Percentiles rank a stretch among this genome's conserved stretches.
Evolutionary conservation across 2,329 filamentous ascomycete species (phyloP).

Genomic region (Pseudogymnoascus sp.): DNA sequence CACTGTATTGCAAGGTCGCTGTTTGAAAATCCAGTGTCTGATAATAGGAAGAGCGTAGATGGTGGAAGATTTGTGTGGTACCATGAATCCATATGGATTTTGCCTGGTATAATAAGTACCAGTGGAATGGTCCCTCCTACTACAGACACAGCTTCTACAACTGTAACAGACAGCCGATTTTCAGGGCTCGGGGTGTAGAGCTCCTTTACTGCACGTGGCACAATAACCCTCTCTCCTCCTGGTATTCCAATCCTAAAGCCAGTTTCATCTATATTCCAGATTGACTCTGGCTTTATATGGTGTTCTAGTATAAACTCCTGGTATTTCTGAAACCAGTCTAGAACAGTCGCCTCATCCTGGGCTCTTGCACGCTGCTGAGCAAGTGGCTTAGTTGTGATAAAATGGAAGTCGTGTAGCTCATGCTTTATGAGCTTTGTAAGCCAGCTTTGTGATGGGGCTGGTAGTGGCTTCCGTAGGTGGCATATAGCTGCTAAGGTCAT

Average conservation of each 20-base stretch:
- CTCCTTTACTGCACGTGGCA: background rate
- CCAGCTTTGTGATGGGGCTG: background rate
- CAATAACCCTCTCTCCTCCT: background rate
- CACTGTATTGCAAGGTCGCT: background rate
- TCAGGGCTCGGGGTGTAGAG: background rate
- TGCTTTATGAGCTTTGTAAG: background rate
- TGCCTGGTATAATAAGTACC: background rate
- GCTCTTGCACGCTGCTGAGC: background rate
- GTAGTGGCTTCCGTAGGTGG: background rate
- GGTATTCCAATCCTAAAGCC: background rate
- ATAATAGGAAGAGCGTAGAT: background rate
- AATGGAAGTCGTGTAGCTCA: background rate
- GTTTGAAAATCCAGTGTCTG: background rate
- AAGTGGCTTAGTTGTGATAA: conserved; percentile 3
- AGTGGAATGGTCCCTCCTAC: background rate
- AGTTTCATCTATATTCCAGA: conserved; percentile 3
- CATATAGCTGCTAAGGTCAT: background rate
- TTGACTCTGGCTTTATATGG: background rate
- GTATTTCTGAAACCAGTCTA: background rate
- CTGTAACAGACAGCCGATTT: background rate
- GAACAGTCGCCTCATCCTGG: background rate
- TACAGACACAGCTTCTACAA: background rate
- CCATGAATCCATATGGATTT: background rate
- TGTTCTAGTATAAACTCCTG: background rate
- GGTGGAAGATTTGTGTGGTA: background rate